Percentiles rank a stretch among this genome's conserved stretches.
These are phyloP conservation scores for Stipa capillata DNA, from an alignment of 176 grass and related monocot genomes.

Conservation along the genomic window DNA sequence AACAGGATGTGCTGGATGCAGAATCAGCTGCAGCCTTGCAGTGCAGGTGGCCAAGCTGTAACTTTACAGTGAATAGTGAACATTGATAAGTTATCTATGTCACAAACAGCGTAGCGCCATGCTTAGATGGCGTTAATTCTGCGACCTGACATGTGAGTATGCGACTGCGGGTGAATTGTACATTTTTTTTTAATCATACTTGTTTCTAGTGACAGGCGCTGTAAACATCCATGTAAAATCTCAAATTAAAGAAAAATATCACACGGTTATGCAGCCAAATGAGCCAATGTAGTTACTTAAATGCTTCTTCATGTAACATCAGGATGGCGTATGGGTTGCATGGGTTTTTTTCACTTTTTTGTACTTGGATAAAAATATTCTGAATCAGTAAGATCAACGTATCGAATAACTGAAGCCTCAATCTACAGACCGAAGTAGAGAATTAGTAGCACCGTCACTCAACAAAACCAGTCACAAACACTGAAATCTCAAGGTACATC, in stretches of 20 bases:
- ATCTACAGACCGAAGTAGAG: background rate
- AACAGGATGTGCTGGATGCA: background rate
- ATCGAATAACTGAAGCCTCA: background rate
- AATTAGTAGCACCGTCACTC: background rate
- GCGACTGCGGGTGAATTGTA: background rate
- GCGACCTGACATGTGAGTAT: background rate
- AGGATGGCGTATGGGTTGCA: background rate
- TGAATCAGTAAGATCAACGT: background rate
- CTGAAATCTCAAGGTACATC: background rate
- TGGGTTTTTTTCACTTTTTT: background rate
- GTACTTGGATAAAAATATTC: background rate
- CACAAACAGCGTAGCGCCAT: background rate
- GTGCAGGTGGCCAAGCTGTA: background rate
- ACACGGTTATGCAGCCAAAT: background rate
- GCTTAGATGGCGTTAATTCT: background rate
- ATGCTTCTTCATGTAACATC: slow-evolving; percentile 1
- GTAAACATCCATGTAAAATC: slow-evolving; percentile 3
- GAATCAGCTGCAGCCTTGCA: background rate
- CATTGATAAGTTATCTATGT: background rate
- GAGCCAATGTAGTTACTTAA: background rate
- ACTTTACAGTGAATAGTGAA: background rate
- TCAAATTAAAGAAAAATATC: background rate
- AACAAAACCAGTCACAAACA: background rate
- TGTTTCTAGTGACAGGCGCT: background rate
- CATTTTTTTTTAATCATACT: slow-evolving; percentile 5